These are phyloP conservation scores for Cladosporium cucumerinum DNA, from an alignment of 2,329 filamentous ascomycete species.

Conservation along the genomic window DNA sequence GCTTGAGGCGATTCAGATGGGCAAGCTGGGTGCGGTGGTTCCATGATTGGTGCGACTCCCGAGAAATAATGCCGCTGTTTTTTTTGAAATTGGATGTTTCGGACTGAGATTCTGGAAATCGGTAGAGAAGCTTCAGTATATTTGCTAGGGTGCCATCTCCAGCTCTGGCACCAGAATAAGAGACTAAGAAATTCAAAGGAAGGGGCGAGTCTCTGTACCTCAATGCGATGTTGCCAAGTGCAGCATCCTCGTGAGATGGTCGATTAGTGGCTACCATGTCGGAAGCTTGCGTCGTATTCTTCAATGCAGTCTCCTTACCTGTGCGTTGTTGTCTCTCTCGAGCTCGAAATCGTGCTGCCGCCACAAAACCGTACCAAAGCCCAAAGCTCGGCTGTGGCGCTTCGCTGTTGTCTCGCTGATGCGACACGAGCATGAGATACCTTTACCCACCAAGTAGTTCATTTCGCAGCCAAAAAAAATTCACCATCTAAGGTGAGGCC, in stretches of 20 bases:
- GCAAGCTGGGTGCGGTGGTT: background rate
- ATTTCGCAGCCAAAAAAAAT: background rate
- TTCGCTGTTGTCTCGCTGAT: background rate
- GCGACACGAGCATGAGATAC: background rate
- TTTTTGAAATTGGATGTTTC: background rate
- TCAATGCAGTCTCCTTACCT: background rate
- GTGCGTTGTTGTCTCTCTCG: background rate
- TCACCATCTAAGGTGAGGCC: background rate
- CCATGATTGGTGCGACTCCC: background rate
- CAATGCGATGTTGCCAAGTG: background rate
- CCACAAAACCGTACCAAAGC: background rate
- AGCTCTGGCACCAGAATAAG: background rate
- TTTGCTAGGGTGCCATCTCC: background rate
- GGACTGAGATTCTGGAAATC: background rate
- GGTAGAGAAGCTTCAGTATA: background rate
- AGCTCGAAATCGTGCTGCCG: background rate
- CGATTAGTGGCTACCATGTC: background rate
- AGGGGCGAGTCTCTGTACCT: background rate
- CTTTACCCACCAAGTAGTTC: background rate
- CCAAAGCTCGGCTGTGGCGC: background rate
- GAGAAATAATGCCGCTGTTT: background rate
- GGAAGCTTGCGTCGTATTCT: background rate
- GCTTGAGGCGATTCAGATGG: constrained; percentile 12
- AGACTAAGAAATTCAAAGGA: background rate
- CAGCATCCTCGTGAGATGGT: background rate